Conservation (phyloP, 108 stramenopile genomes). For the Craspedostauros australis region DNA sequence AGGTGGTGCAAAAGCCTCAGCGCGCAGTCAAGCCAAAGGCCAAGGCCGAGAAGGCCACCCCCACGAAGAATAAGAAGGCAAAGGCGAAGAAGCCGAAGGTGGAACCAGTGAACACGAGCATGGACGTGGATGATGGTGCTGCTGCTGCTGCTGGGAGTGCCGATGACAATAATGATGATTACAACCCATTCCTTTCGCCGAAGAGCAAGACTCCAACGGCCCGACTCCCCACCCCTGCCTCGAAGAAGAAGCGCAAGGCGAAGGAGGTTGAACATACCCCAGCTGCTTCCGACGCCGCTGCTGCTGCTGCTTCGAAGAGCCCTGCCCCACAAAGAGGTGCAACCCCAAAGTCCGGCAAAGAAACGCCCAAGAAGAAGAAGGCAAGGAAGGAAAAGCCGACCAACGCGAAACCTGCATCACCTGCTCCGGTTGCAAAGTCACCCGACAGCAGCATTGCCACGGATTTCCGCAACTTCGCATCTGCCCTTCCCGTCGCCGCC, state of each 20-base stretch:
- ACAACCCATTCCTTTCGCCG: constrained; percentile 26
- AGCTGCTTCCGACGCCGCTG: constrained; percentile 2
- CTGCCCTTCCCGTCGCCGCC: constrained; percentile 68
- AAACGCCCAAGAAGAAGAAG: constrained; percentile 4
- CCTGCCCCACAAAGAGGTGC: constrained; percentile 19
- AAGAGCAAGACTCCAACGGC: constrained; percentile 15
- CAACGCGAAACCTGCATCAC: too few species aligned
- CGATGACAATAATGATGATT: too few species aligned
- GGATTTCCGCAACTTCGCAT: constrained; percentile 33
- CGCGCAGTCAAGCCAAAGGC: constrained; percentile 26
- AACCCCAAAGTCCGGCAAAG: constrained; percentile 8
- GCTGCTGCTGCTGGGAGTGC: too few species aligned
- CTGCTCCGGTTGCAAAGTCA: too few species aligned
- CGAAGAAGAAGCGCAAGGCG: constrained; percentile 5
- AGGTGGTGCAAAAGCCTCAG: constrained; percentile 1
- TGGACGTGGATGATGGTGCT: too few species aligned
- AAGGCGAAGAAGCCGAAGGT: constrained; percentile 7
- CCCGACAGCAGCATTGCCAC: too few species aligned
- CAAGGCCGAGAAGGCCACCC: constrained; percentile 5
- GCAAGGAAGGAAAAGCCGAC: constrained; percentile 10
- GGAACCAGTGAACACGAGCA: too few species aligned
- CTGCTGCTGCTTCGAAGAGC: constrained; percentile 25
- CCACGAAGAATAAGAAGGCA: constrained; percentile 12
- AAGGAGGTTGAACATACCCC: background rate
- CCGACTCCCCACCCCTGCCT: background rate